phyloP scores from a whole-genome alignment of 73 alveolate species.

The Symbiodinium pilosum region DNA sequence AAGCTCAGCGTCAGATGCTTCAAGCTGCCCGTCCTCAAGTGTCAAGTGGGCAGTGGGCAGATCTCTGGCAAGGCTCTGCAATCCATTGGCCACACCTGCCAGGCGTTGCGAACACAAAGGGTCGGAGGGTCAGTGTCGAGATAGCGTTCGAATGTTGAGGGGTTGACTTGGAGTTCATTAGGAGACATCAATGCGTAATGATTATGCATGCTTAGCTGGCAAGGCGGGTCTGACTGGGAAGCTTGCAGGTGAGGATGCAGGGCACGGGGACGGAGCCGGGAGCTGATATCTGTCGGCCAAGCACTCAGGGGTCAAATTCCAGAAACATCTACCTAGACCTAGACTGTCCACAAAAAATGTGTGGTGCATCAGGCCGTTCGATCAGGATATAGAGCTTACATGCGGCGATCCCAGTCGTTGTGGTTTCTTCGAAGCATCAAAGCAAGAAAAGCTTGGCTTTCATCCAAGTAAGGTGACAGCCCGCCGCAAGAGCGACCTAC shows the following conservation, averaged over 20 bases:
- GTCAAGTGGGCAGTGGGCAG: no score
- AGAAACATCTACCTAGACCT: neutral
- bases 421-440: neutral
- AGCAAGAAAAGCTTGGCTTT: neutral
- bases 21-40: no score
- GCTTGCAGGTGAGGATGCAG: neutral
- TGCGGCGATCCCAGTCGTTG: neutral
- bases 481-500: conserved; percentile 16
- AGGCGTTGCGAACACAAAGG: neutral
- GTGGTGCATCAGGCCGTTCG: neutral
- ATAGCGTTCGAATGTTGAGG: no score
- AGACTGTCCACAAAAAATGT: no score
- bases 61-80: neutral
- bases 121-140: neutral
- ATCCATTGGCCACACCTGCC: neutral
- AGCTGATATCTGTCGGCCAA: neutral
- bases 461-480: neutral
- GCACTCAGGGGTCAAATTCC: no score
- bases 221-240: no score
- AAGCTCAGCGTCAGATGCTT: neutral
- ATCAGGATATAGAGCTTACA: neutral
- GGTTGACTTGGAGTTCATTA: no score
- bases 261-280: neutral
- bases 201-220: no score
- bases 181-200: no score